These are phyloP conservation scores for Papiliotrema terrestris DNA, from an alignment of 1,284 basidiomycete species.

Conservation along the genomic window DNA sequence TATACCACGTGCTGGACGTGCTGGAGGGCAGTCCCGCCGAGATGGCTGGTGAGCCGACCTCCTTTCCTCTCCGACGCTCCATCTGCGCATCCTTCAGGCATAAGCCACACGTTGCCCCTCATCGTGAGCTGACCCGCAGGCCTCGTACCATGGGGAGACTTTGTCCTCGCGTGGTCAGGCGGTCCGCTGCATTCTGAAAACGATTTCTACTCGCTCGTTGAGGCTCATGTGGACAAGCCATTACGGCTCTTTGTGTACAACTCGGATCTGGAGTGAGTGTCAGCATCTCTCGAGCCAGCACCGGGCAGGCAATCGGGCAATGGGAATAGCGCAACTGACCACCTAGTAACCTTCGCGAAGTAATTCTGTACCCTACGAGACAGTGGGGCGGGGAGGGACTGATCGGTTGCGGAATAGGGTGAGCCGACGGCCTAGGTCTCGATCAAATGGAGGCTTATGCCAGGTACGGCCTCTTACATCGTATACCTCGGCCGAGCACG, in stretches of 20 bases:
- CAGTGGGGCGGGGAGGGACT: slow-evolving; percentile 95
- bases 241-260: slow-evolving; percentile 94
- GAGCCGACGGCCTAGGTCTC: slow-evolving; percentile 15
- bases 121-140: no score
- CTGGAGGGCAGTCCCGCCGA: slow-evolving; percentile 94
- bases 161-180: slow-evolving; percentile 91
- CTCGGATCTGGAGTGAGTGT: slow-evolving; percentile 86
- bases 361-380: slow-evolving; percentile 86
- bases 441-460: not conserved
- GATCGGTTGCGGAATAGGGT: slow-evolving; percentile 91
- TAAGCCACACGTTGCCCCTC: no score
- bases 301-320: no score
- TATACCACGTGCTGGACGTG: slow-evolving; percentile 98
- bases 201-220: slow-evolving; percentile 95
- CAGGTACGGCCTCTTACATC: slow-evolving; percentile 72
- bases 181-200: slow-evolving; percentile 87
- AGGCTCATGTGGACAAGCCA: slow-evolving; percentile 88
- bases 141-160: slow-evolving; percentile 82
- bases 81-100: no score
- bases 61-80: not conserved
- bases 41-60: slow-evolving; percentile 24
- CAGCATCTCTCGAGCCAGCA: no score
- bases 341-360: slow-evolving; percentile 76
- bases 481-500: slow-evolving; percentile 63
- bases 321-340: slow-evolving; percentile 1